A percentile compares a stretch with the other conserved stretches of the same genome.
Evolutionary conservation across 2,329 filamentous ascomycete species (phyloP).

Genomic region (Diplodia seriata): DNA sequence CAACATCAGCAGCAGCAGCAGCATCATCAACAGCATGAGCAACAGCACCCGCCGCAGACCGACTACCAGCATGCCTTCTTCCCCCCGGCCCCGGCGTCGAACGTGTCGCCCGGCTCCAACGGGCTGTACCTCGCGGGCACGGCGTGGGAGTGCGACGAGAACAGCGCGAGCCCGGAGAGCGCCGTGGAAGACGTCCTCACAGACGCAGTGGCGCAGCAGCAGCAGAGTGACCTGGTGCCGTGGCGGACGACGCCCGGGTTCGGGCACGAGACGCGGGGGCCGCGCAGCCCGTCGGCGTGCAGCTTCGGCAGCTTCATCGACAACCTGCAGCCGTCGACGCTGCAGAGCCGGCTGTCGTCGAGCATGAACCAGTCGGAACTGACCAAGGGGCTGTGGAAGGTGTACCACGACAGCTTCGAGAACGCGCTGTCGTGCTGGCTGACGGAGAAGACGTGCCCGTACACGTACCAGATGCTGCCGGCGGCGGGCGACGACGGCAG

Average conservation of each 20-base stretch:
- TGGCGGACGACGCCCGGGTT: constrained; percentile 9
- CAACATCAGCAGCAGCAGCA: background rate
- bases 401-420: constrained; percentile 63
- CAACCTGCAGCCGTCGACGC: constrained; percentile 15
- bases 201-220: constrained; percentile 22
- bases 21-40: background rate
- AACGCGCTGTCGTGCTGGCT: constrained; percentile 62
- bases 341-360: constrained; percentile 41
- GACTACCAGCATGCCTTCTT: constrained; percentile 19
- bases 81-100: constrained; percentile 9
- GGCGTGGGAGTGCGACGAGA: constrained; percentile 34
- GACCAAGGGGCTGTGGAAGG: constrained; percentile 54
- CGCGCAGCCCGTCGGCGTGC: constrained; percentile 8
- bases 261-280: background rate
- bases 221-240: constrained; percentile 32
- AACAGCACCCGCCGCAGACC: background rate
- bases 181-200: constrained; percentile 28
- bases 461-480: constrained; percentile 42
- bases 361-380: constrained; percentile 51
- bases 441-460: constrained; percentile 61
- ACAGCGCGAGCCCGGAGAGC: constrained; percentile 35
- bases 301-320: constrained; percentile 24
- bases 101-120: background rate
- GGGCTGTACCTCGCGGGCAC: constrained; percentile 8
- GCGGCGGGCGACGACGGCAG: background rate